A percentile compares a stretch with the other conserved stretches of the same genome.
phyloP scores from a whole-genome alignment of 2,329 filamentous ascomycete species.

The Colletotrichum shisoi region DNA sequence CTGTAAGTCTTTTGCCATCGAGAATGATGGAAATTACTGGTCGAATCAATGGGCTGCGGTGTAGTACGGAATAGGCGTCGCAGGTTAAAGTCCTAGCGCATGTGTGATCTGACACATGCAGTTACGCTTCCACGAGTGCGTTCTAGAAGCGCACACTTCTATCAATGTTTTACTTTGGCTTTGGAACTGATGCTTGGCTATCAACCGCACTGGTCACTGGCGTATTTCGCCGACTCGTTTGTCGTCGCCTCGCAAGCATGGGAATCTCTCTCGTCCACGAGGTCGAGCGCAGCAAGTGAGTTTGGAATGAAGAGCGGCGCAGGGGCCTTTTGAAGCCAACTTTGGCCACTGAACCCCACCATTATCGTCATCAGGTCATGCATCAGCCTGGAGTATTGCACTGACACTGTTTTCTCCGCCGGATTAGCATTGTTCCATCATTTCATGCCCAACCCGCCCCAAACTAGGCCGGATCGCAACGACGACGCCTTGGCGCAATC shows the following conservation, averaged over 20 bases:
- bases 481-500: conserved; percentile 34
- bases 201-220: background rate
- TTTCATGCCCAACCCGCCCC: conserved; percentile 24
- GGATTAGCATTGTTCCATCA: conserved; percentile 38
- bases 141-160: background rate
- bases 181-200: background rate
- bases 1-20: background rate
- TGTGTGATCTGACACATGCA: conserved; percentile 21
- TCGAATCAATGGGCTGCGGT: background rate
- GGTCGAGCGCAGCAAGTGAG: background rate
- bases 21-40: background rate
- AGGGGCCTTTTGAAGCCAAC: conserved; percentile 23
- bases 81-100: conserved; percentile 1
- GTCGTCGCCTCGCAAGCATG: conserved; percentile 2
- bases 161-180: background rate
- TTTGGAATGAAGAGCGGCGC: conserved; percentile 4
- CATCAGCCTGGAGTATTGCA: conserved; percentile 12
- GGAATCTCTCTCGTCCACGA: background rate
- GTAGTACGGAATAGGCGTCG: background rate
- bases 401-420: conserved; percentile 25
- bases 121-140: background rate
- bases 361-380: conserved; percentile 33
- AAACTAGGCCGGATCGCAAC: conserved; percentile 27
- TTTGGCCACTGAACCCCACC: conserved; percentile 32
- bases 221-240: background rate